Conservation (phyloP, 2,329 filamentous ascomycete genomes). For the Talaromyces piceae region DNA sequence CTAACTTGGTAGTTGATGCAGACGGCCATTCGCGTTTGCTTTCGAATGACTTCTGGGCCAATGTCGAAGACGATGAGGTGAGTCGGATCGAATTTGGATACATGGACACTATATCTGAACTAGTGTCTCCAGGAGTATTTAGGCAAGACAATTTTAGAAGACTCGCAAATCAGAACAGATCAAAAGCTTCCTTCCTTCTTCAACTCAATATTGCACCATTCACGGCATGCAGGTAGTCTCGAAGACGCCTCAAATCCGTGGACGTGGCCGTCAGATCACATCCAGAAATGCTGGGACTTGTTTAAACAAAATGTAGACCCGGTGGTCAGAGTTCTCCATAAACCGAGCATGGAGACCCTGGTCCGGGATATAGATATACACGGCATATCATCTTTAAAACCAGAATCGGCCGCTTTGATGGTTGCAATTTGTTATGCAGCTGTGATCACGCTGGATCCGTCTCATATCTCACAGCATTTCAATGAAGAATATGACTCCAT, state of each 20-base stretch:
- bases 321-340: constrained; percentile 10
- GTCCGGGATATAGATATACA: constrained; percentile 6
- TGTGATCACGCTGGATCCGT: constrained; percentile 13
- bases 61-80: constrained; percentile 7
- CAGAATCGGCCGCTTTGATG: not conserved
- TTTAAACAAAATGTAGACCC: constrained; percentile 13
- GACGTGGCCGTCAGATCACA: not conserved
- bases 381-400: not conserved
- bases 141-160: not conserved
- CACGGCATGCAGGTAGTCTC: not conserved
- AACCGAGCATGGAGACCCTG: constrained; percentile 1
- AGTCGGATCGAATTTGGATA: not conserved
- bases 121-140: not conserved
- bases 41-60: constrained; percentile 5
- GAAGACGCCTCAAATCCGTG: not conserved
- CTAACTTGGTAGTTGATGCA: not conserved
- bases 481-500: constrained; percentile 5
- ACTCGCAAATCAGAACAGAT: not conserved
- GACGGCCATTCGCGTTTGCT: constrained; percentile 4
- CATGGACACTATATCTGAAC: not conserved
- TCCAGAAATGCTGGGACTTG: constrained; percentile 12
- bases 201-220: not conserved
- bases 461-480: constrained; percentile 8
- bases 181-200: not conserved
- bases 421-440: constrained; percentile 11